These are phyloP conservation scores for Aspergillus novoparasiticus DNA, from an alignment of 2,329 filamentous ascomycete species.

Conservation along the genomic window DNA sequence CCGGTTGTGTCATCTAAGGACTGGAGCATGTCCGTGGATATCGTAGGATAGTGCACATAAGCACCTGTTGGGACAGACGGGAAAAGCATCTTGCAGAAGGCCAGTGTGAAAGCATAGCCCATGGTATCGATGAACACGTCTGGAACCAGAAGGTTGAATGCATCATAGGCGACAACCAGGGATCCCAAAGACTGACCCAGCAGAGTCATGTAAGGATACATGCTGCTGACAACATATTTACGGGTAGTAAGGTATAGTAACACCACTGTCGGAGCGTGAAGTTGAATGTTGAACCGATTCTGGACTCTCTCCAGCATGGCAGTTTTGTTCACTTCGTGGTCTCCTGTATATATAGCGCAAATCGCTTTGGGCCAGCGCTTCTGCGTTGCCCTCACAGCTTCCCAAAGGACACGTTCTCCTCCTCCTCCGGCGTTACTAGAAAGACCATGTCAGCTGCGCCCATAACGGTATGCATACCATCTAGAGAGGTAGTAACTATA, in stretches of 20 bases:
- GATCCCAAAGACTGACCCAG: conserved; percentile 93
- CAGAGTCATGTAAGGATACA: conserved; percentile 90
- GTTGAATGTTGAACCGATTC: conserved; percentile 88
- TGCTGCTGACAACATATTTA: conserved; percentile 80
- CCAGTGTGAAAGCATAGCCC: conserved; percentile 92
- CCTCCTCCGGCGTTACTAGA: conserved; percentile 89
- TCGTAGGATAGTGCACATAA: conserved; percentile 97
- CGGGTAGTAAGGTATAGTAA: conserved; percentile 91
- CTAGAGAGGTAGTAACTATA: conserved; percentile 43
- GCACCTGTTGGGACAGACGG: conserved; percentile 78
- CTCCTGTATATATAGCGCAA: conserved; percentile 92
- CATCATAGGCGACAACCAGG: conserved; percentile 83
- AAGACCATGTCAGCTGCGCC: conserved; percentile 10
- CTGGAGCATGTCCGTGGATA: conserved; percentile 94
- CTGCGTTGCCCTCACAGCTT: conserved; percentile 88
- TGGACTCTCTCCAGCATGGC: conserved; percentile 77
- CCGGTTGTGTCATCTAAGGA: conserved; percentile 71
- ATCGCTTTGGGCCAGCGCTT: conserved; percentile 83
- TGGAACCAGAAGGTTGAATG: conserved; percentile 86
- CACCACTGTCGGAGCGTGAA: conserved; percentile 78
- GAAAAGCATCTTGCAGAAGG: conserved; percentile 81
- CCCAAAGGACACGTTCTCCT: conserved; percentile 94
- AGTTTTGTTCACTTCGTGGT: conserved; percentile 82
- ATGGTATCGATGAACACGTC: conserved; percentile 97
- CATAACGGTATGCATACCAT: conserved; percentile 1